Evolutionary conservation across 2,329 filamentous ascomycete genomes (phyloP).

Genomic region (Biscogniauxia mediterranea): DNA sequence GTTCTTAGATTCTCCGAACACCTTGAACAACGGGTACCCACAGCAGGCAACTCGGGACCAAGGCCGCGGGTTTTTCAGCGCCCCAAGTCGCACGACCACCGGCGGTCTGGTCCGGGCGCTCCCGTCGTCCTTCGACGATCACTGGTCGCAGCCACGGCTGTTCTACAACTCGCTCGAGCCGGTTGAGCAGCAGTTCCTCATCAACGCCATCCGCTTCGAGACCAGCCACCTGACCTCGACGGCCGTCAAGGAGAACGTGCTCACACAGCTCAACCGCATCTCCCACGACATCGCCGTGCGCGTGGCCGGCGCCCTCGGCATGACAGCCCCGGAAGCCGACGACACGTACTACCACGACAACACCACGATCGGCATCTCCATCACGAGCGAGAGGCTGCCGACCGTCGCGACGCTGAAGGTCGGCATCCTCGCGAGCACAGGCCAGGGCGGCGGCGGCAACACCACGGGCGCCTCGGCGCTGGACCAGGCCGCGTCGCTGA

Average conservation of each 20-base stretch:
- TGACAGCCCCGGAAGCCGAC: conserved; percentile 58
- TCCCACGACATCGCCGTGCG: conserved; percentile 65
- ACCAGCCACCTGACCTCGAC: conserved; percentile 56
- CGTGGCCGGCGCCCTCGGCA: conserved; percentile 60
- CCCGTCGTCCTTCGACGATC: conserved; percentile 66
- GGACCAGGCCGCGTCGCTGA: conserved; percentile 48
- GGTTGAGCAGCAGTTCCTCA: conserved; percentile 67
- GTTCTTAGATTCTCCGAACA: conserved; percentile 60
- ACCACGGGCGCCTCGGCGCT: conserved; percentile 34
- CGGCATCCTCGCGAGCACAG: conserved; percentile 53
- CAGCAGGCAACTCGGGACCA: conserved; percentile 62
- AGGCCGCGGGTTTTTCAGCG: conserved; percentile 69
- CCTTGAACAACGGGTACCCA: conserved; percentile 61
- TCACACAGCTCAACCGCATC: conserved; percentile 67
- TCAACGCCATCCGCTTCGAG: conserved; percentile 74
- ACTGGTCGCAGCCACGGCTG: conserved; percentile 69
- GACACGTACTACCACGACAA: conserved; percentile 67
- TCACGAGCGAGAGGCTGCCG: conserved; percentile 56
- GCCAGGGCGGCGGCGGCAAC: conserved; percentile 34
- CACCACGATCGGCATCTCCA: conserved; percentile 58
- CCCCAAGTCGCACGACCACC: conserved; percentile 52
- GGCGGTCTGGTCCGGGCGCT: conserved; percentile 57
- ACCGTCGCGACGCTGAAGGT: conserved; percentile 63
- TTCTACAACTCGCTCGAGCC: conserved; percentile 71
- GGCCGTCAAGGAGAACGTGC: conserved; percentile 61